Evolutionary conservation across 768 basidiomycete genomes (phyloP).

Genomic region (Hortiboletus flavorubellus): DNA sequence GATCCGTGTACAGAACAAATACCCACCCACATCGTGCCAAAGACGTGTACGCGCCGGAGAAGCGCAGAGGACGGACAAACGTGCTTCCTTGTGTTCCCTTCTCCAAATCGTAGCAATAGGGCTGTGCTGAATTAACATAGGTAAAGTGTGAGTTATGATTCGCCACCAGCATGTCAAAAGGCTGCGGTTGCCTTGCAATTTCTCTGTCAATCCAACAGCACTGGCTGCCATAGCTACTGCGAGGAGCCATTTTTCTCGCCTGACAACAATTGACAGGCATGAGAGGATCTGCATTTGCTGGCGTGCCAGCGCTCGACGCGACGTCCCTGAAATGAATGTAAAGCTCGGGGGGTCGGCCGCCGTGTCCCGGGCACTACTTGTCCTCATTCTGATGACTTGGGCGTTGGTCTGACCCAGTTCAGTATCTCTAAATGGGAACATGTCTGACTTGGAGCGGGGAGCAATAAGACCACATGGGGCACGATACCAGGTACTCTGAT

Average conservation of each 20-base stretch:
- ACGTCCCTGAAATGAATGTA: neutral
- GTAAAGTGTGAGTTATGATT: no score
- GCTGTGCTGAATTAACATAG: neutral
- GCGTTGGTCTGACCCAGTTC: neutral
- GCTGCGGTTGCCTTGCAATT: neutral
- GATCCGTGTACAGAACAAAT: neutral
- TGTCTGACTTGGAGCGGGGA: neutral
- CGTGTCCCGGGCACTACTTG: neutral
- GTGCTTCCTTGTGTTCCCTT: slow-evolving; percentile 1
- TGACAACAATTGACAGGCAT: neutral
- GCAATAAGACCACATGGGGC: neutral
- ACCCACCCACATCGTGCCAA: neutral
- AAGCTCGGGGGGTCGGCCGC: neutral
- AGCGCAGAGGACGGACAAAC: neutral
- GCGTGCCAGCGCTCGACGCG: neutral
- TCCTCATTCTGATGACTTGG: neutral
- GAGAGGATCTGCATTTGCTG: neutral
- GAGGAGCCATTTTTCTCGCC: neutral
- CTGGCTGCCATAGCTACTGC: neutral
- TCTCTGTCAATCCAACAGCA: neutral
- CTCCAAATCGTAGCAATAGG: neutral
- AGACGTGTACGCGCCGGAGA: neutral
- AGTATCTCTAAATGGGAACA: neutral
- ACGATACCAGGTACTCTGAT: neutral
- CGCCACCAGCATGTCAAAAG: neutral